phyloP scores from a whole-genome alignment of 1,284 basidiomycete species.

The Leccinum fuscescens region DNA sequence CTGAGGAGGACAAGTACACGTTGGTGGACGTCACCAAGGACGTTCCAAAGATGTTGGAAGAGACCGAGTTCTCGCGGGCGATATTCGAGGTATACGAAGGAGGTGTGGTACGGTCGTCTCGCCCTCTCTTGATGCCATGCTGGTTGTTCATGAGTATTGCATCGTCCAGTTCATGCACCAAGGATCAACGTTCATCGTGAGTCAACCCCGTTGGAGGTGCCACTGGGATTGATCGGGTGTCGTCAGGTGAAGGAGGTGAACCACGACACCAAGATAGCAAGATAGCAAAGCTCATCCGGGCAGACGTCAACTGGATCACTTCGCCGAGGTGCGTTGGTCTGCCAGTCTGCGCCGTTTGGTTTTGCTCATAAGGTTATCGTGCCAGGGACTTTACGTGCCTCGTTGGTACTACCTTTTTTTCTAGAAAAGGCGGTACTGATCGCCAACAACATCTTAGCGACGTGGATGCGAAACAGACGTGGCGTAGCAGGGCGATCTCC shows the following conservation, averaged over 20 bases:
- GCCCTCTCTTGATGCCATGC: neutral
- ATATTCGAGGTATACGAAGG: constrained; percentile 85
- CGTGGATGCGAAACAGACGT: constrained; percentile 76
- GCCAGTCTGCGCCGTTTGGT: neutral
- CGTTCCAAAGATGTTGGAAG: constrained; percentile 65
- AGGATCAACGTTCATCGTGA: constrained; percentile 71
- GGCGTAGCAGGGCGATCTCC: constrained; percentile 72
- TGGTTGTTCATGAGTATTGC: constrained; percentile 1
- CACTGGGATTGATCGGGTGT: constrained; percentile 5
- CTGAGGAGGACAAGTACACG: constrained; percentile 76
- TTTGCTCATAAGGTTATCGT: constrained; percentile 6
- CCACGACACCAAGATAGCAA: constrained; percentile 77
- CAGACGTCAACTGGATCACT: constrained; percentile 85
- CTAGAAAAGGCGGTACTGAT: neutral
- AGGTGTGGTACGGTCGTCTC: constrained; percentile 53
- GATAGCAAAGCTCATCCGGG: constrained; percentile 66
- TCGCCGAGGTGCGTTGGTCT: constrained; percentile 57
- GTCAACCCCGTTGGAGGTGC: constrained; percentile 11
- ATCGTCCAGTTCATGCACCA: constrained; percentile 75
- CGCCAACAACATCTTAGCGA: constrained; percentile 46
- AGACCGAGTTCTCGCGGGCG: constrained; percentile 83
- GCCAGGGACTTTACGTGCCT: constrained; percentile 70
- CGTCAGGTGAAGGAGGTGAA: constrained; percentile 73
- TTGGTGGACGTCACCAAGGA: constrained; percentile 65
- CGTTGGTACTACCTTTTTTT: neutral